phyloP scores from a whole-genome alignment of 2,329 filamentous ascomycete genomes.

The Cordyceps tenuipes region DNA sequence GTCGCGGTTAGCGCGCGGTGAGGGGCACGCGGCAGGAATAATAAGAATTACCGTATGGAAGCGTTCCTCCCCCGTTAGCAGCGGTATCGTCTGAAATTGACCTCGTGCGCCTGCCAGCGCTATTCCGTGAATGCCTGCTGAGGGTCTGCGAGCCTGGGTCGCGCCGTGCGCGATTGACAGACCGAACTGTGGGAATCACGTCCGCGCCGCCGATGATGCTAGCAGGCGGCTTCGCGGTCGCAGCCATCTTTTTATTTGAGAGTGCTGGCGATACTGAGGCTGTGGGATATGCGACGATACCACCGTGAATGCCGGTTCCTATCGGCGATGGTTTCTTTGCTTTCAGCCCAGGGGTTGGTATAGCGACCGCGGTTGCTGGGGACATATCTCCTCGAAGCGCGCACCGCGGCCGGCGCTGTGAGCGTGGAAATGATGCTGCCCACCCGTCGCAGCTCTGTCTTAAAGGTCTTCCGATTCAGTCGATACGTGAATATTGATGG shows the following conservation, averaged over 20 bases:
- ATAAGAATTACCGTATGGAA: constrained; percentile 40
- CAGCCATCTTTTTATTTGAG: constrained; percentile 45
- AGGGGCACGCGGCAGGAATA: background rate
- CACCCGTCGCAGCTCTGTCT: constrained; percentile 11
- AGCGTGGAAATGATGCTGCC: background rate
- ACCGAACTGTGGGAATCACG: constrained; percentile 36
- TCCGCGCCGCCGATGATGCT: constrained; percentile 28
- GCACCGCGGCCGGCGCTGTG: constrained; percentile 12
- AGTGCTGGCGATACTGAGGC: constrained; percentile 53
- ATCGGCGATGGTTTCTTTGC: constrained; percentile 60
- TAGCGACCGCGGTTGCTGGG: constrained; percentile 42
- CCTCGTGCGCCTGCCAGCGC: constrained; percentile 40
- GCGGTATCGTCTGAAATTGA: constrained; percentile 37
- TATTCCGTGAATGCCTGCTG: constrained; percentile 42
- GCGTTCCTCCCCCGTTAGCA: constrained; percentile 33
- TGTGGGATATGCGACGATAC: constrained; percentile 41
- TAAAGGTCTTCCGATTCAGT: background rate
- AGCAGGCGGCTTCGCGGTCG: constrained; percentile 33
- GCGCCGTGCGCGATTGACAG: constrained; percentile 50
- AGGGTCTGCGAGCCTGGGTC: constrained; percentile 40
- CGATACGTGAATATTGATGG: constrained; percentile 10
- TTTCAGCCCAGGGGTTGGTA: constrained; percentile 43
- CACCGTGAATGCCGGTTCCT: constrained; percentile 57
- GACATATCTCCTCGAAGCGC: constrained; percentile 38
- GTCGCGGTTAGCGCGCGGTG: constrained; percentile 17